Base-by-base conservation (phyloP, 2,329 filamentous ascomycete species). In the Zasmidium cellare region DNA sequence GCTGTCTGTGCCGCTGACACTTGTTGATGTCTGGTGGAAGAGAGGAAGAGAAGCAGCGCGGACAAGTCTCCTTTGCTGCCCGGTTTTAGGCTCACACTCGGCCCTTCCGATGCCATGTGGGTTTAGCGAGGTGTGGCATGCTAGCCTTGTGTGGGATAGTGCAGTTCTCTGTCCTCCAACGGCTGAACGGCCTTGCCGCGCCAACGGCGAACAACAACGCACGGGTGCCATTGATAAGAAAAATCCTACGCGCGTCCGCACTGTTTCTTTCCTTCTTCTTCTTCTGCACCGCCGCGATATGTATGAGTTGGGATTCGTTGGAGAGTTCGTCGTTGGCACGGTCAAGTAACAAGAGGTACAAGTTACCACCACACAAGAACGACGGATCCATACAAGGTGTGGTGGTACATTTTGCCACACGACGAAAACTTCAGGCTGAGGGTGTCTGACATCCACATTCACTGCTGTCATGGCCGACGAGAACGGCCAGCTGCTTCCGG, bases 401-500 rank as follows among this genome's bases (percentile, higher is more conserved):
- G 35, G 35, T 41, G 35, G 35, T 14, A 41, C 35, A 14, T 16
- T 9, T 41, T 41, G 35, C 35, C 35, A 41, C 35, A 18, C 7
- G 35, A 41, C 35, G 35, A 41, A 14, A 3, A 9, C 3, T 14
- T 9, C 35, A 6, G 12, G 35, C 35, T n/a, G 35, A 41, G 35
- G 35, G 35, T 41, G 35, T 41, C 35, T 9, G 35, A 41, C 35
- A 14, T 9, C n/a, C n/a, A 18, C 11, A 3, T 18, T 41, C 41
- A 19, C 38, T 14, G 18, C 7, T 28, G 45, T 9, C 23, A 65
- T 65, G 62, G 60, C 58, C 5, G 62, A 65, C 12, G 48, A 47
- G 1, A 51, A 56, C 14, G 61, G 60, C 22, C 24, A 58, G 20
- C 20, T 60, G 35, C 58, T 67, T 14, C 64, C 65, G 20, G 65